Percentiles rank a stretch among this genome's conserved stretches.
Conservation (phyloP, 2,329 filamentous ascomycete species). For the Sporothrix humicola region DNA sequence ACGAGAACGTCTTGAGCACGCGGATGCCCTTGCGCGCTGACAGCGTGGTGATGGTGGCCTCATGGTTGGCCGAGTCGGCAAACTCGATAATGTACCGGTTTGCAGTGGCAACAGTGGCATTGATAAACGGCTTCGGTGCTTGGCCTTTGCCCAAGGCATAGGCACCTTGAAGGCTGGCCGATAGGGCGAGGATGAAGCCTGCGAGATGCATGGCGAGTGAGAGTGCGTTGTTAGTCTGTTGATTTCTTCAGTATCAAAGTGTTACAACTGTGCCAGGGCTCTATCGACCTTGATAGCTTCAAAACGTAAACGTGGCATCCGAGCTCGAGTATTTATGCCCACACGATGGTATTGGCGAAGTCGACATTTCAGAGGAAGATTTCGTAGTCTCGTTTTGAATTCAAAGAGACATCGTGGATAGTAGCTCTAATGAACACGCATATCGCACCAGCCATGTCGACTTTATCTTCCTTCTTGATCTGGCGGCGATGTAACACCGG, state of each 20-base stretch:
- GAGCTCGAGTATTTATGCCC: constrained; percentile 7
- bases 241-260: too few species aligned
- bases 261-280: too few species aligned
- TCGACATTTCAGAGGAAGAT: too few species aligned
- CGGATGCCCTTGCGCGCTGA: constrained; percentile 10
- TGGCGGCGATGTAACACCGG: neutral
- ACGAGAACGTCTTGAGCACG: constrained; percentile 31
- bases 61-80: constrained; percentile 25
- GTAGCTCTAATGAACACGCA: too few species aligned
- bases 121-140: constrained; percentile 12
- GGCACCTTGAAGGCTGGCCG: constrained; percentile 16
- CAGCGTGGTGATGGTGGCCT: neutral
- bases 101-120: constrained; percentile 16
- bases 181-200: constrained; percentile 15
- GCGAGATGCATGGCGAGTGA: constrained; percentile 15
- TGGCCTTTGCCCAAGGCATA: constrained; percentile 11
- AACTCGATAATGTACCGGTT: constrained; percentile 32
- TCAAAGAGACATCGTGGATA: too few species aligned
- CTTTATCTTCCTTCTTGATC: constrained; percentile 10
- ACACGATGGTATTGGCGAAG: too few species aligned
- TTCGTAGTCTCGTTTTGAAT: too few species aligned
- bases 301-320: neutral
- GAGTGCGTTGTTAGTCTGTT: neutral
- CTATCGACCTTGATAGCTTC: too few species aligned
- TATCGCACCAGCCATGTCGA: neutral